Base-by-base conservation (phyloP, 495 filamentous ascomycete genomes). In the Penicillium waksmanii region DNA sequence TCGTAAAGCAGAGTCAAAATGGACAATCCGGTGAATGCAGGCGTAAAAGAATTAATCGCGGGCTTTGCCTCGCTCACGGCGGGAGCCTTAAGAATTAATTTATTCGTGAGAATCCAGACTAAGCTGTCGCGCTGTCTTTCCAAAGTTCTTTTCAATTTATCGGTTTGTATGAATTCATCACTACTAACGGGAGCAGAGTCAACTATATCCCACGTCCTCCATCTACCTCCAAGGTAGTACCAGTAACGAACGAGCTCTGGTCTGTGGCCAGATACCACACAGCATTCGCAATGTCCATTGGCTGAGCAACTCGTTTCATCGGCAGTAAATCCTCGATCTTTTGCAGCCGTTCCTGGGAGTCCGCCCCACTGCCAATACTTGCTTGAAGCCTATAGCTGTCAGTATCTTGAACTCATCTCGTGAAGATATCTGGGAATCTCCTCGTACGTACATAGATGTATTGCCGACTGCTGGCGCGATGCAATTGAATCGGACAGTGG, bases 251-350 rank as follows among this genome's bases (percentile, higher is more conserved):
- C 5, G 34, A 51, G n/a, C 56, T 55, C 7, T 57, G 25, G 7
- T 56, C 57, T 19, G 48, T 38, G 31, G 53, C 47, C 42, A 64
- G 38, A 51, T 49, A 64, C 57, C 53, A 59, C 36, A 49, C 57
- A 13, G 57, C 53, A 55, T 60, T 57, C 9, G 62, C 62, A 23
- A 64, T 57, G 46, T 64, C 62, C 31, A 44, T 17, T 23, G 62
- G 57, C 34, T 51, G 42, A 9, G 53, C 46, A 17, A 57, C 49
- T 21, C 62, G 35, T 31, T 59, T 58, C 57, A 64, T 60, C 10
- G 62, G 62, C 15, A 57, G 31, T 11, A 23, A 53, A 9, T 53
- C 56, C 11, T 56, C 52, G 11, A 59, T 49, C 31, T 19, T 43
- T 18, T 38, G 44, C n/a, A 42, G 56, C 36, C 34, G 42, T 35